phyloP scores from a whole-genome alignment of 2,329 filamentous ascomycete genomes.

The Zasmidium citrigriseum region DNA sequence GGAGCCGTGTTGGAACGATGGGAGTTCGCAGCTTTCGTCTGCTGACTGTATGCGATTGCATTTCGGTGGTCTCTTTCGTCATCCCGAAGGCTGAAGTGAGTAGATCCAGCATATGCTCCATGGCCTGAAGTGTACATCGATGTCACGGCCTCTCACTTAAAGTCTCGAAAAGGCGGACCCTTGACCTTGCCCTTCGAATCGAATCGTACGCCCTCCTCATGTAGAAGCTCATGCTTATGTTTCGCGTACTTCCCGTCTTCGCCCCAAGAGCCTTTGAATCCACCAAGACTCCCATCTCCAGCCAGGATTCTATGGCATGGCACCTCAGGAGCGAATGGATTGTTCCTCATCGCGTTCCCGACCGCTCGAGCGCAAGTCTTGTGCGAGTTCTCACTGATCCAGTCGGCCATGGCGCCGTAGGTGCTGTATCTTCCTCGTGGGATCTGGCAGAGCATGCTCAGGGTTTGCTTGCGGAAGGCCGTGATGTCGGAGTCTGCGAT shows the following conservation, averaged over 20 bases:
- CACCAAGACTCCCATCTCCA: slow-evolving; percentile 45
- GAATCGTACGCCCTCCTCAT: slow-evolving; percentile 47
- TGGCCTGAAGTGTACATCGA: neutral
- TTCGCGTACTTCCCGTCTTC: slow-evolving; percentile 45
- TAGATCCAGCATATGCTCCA: neutral
- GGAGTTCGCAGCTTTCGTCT: neutral
- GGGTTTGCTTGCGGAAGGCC: slow-evolving; percentile 46
- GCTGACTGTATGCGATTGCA: neutral
- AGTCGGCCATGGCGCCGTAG: slow-evolving; percentile 38
- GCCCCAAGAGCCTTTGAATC: slow-evolving; percentile 54
- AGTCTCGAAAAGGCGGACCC: slow-evolving; percentile 41
- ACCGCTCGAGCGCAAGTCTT: slow-evolving; percentile 42
- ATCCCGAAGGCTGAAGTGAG: neutral
- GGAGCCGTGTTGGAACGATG: neutral
- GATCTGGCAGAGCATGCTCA: slow-evolving; percentile 37
- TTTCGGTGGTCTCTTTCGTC: neutral
- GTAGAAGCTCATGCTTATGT: slow-evolving; percentile 44
- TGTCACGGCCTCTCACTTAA: slow-evolving; percentile 3
- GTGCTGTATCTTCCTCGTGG: slow-evolving; percentile 38
- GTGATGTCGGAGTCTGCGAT: slow-evolving; percentile 52
- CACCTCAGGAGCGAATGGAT: slow-evolving; percentile 45
- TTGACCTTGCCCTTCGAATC: slow-evolving; percentile 45
- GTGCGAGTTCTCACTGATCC: slow-evolving; percentile 34
- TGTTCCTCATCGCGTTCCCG: slow-evolving; percentile 43
- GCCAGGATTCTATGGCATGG: slow-evolving; percentile 44